Evolutionary conservation across 805 yeast genomes (phyloP), one percentile per base, ranked within the genome.

Genomic region (Candida chauliodis): DNA sequence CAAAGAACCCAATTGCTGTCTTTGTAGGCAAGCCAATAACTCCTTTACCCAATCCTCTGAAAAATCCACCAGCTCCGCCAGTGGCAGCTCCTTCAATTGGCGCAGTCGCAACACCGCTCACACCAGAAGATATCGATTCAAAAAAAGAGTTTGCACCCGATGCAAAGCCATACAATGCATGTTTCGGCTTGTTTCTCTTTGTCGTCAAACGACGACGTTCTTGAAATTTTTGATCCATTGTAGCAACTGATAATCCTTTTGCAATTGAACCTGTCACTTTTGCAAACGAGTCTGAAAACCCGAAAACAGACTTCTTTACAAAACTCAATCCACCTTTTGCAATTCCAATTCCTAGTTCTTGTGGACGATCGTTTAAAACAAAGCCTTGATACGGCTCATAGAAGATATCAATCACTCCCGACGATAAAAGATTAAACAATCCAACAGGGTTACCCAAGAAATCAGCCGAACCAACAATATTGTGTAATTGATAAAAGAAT

Each of bases 311-410:
- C 63, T 93, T 93, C 56, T 91, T 90, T 55, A 95, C 71, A 65
- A 93, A 93, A 59, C 96, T 86, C 45, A 88, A 63, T 1, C 98
- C 95, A 42, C 99, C 99, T 56, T 89, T 91, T 1, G 99, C 99
- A 30, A 93, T 60, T 3, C 96, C 95, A 42, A 93, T 85, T 28
- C 99, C 98, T 27, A 93, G 66, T 50, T 95, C 99, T 53, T 87
- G 95, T 1, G 99, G 99, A 26, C 97, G 69, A 58, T 93, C 99
- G 45, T 84, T 91, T 76, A 93, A 78, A 34, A 91, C 78, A 50
- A 87, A 86, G 0, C 99, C 99, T 55, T 89, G 93, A 53, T 91
- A 93, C 3, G 99, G 99, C 55, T 91, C 98, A 56, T 93, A 93
- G 58, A 93, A 93, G 14, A 93, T 84, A 59, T 93, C 99, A 77